Base-by-base conservation (phyloP, 371 early-diverging fungal species). In the Actinomortierella wolfii region DNA sequence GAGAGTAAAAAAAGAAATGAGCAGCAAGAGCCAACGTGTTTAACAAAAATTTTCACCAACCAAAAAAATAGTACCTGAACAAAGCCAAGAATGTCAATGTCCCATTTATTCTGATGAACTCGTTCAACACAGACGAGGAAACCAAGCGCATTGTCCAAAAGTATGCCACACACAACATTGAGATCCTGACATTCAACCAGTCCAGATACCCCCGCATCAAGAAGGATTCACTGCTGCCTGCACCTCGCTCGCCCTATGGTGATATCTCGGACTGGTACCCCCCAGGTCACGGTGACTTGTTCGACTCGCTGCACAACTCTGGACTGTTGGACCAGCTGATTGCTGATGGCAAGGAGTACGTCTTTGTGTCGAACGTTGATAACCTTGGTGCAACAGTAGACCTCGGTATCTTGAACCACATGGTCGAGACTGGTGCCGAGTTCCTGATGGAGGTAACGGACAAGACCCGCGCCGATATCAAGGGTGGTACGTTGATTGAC, bases 361-460 rank as follows among this genome's bases (percentile, higher is more conserved):
- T 99, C 45, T 99, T 99, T 84, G 91, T 99, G 24, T 95, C 97
- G 41, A 99, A 99, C 80, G 95, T 99, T n/a, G 99, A 99, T 79
- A 99, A 99, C 79, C 82, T 99, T 60, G 99, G 99, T 56, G 98
- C 99, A 24, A 99, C 97, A 17, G 98, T 99, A 41, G 99, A 99
- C 76, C 81, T 92, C 46, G 86, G 87, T 66, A 95, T 99, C 64
- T 83, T 99, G 53, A 87, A 96, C 63, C 95, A 98, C 78, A 86
- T 99, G 86, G 89, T 89, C 29, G 87, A 89, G 54, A 86, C 94
- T 28, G 90, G 88, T 13, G 83, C 97, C 54, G 99, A 98, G 70
- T 99, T 98, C 80, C 78, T 99, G 47, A 98, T 99, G 99, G 99
- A 99, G 82, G 98, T 99, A 18, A 99, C 99, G 7, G 94, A 99